phyloP scores from a whole-genome alignment of 495 filamentous ascomycete species.

The Podospora appendiculata region DNA sequence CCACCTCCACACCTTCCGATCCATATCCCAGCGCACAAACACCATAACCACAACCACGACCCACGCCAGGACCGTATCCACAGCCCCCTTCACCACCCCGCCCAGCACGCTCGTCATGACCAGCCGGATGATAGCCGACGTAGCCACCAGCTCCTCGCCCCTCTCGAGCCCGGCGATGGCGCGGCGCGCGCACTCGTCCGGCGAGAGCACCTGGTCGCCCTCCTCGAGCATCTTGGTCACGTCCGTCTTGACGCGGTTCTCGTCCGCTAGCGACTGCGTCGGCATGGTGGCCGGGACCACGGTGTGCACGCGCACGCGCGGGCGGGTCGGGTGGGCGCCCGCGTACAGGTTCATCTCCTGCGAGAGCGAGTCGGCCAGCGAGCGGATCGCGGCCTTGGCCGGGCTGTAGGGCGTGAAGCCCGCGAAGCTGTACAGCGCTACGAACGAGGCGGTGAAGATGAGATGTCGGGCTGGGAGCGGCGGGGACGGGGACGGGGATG shows the following conservation, averaged over 20 bases:
- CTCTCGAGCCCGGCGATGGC: slow-evolving; percentile 61
- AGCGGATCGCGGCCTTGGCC: slow-evolving; percentile 69
- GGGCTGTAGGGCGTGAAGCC: slow-evolving; percentile 74
- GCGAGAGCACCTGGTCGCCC: slow-evolving; percentile 59
- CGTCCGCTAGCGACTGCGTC: slow-evolving; percentile 58
- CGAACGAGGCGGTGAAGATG: slow-evolving; percentile 68
- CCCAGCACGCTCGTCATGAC: slow-evolving; percentile 63
- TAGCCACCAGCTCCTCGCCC: slow-evolving; percentile 37
- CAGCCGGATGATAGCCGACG: slow-evolving; percentile 39
- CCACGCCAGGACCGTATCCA: slow-evolving; percentile 46
- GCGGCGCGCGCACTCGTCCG: slow-evolving; percentile 58
- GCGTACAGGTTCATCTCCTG: slow-evolving; percentile 76
- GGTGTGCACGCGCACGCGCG: slow-evolving; percentile 60
- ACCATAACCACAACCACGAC: slow-evolving; percentile 44
- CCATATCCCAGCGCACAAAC: slow-evolving; percentile 49
- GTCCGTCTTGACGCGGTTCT: slow-evolving; percentile 64
- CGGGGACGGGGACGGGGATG: not conserved
- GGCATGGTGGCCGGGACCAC: slow-evolving; percentile 74
- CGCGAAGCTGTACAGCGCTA: slow-evolving; percentile 61
- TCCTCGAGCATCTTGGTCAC: slow-evolving; percentile 71
- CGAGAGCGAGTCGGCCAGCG: slow-evolving; percentile 63
- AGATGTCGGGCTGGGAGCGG: slow-evolving; percentile 51
- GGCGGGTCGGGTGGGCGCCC: slow-evolving; percentile 27
- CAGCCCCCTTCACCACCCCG: slow-evolving; percentile 36
- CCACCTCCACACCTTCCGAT: slow-evolving; percentile 48